Base-by-base conservation (phyloP, 306 rosid genomes). In the Cyclanthera cordifolia region DNA sequence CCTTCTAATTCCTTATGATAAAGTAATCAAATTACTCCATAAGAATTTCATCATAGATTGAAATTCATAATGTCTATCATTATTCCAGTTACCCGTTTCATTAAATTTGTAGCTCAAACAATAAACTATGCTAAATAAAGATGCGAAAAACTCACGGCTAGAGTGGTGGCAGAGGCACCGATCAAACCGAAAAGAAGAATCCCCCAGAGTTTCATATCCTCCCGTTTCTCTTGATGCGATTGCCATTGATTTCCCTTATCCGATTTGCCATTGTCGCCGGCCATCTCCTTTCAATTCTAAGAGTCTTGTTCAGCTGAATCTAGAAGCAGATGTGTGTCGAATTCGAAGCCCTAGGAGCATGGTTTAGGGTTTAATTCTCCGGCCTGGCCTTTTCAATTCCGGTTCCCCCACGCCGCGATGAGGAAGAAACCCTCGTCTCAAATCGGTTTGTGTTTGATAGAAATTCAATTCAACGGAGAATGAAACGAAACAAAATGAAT, bases 121-220 rank as follows among this genome's bases (percentile, higher is more conserved):
- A 28, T 28, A 2, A 2, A 2, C 47, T 41, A 8, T 13, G 14
- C 24, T 58, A 58, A 30, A 58, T 3, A 58, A 58, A 20, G 46
- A n/a, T n/a, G 4, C 69, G 19, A 6, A 72, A n/a, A 73, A 71
- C 86, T 86, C 76, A 94, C 96, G 25, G 95, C 95, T 28, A 86
- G 76, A 58, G 99, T 94, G 45, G 95, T 82, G 76, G 79, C 90
- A 60, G 97, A 82, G 84, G 97, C 99, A 67, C 95, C 96, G 69
- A 94, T 86, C 20, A 94, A 34, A 4, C 95, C 95, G 76, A 90
- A 88, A 72, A 90, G 79, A 13, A 94, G 48, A 78, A 85, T 77
- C 12, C 96, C 99, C 95, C 95, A 85, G 43, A 90, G 76, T 81
- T 80, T 88, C 61, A 65, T 19, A 71, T 78, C 89, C 57, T 81